phyloP scores from a whole-genome alignment of 116 monocot species.

The Zostera marina region DNA sequence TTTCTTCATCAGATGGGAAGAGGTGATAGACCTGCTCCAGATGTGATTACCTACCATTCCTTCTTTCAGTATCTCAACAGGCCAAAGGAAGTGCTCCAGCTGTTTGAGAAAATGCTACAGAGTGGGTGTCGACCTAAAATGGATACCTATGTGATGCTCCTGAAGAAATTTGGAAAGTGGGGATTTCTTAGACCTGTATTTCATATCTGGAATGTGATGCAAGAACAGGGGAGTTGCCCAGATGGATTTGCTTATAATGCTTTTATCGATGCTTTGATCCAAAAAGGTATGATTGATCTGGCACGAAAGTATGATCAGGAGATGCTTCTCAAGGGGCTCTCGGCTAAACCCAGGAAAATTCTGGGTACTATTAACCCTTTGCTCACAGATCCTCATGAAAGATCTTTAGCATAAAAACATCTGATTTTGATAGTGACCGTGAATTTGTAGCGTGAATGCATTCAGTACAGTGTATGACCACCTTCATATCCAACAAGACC shows the following conservation, averaged over 20 bases:
- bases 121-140: constrained; percentile 56
- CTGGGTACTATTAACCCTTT: constrained; percentile 21
- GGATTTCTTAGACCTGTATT: constrained; percentile 83
- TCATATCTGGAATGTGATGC: constrained; percentile 66
- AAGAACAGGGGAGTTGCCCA: constrained; percentile 56
- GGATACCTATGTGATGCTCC: constrained; percentile 88
- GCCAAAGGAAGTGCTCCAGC: constrained; percentile 55
- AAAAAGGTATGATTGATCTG: constrained; percentile 81
- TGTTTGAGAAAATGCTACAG: constrained; percentile 66
- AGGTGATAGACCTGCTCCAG: constrained; percentile 33
- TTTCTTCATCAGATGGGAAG: constrained; percentile 52
- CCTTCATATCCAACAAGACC: too few relatives aligned
- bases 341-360: constrained; percentile 63
- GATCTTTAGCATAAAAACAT: too few relatives aligned
- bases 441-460: too few relatives aligned
- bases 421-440: too few relatives aligned
- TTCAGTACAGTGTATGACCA: too few relatives aligned
- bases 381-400: too few relatives aligned
- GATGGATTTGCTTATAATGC: constrained; percentile 79
- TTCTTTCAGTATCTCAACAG: constrained; percentile 48
- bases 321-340: constrained; percentile 76
- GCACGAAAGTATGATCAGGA: constrained; percentile 79
- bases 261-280: constrained; percentile 67
- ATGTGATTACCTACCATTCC: constrained; percentile 77
- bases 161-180: constrained; percentile 93